These are phyloP conservation scores for Acanthamoeba lenticulata DNA, from an alignment of 208 protist species.

Conservation along the genomic window DNA sequence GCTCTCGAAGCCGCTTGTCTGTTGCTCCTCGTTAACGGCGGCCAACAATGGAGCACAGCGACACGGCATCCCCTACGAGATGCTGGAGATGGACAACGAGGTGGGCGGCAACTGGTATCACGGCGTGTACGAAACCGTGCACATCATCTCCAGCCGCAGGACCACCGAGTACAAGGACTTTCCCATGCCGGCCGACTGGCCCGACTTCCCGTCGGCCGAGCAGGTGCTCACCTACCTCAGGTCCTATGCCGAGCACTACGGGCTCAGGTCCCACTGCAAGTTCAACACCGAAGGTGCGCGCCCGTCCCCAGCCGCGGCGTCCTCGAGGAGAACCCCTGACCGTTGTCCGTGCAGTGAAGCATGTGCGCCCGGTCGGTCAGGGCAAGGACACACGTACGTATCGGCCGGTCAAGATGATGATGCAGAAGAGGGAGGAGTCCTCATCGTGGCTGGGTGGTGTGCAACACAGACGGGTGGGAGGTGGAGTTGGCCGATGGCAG, in stretches of 20 bases:
- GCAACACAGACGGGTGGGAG: neutral
- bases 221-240: conserved; percentile 49
- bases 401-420: too few relatives aligned
- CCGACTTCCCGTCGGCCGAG: conserved; percentile 54
- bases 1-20: neutral
- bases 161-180: conserved; percentile 70
- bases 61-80: conserved; percentile 11
- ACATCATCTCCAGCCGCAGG: conserved; percentile 64
- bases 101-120: conserved; percentile 57
- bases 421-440: too few relatives aligned
- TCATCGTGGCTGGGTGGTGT: too few relatives aligned
- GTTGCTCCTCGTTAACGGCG: neutral
- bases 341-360: neutral
- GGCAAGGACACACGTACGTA: conserved; percentile 31
- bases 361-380: neutral
- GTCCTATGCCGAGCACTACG: neutral
- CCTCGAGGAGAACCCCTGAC: neutral
- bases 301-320: neutral
- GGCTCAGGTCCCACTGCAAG: neutral
- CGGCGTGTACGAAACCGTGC: conserved; percentile 69
- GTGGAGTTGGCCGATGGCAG: neutral
- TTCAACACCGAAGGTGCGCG: conserved; percentile 23
- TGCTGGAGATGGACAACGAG: conserved; percentile 24
- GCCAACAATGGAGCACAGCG: neutral
- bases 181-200: conserved; percentile 63